Percentiles rank a stretch among this genome's conserved stretches.
Conservation (phyloP, 1,284 basidiomycete genomes). For the Neonothopanus nambi region DNA sequence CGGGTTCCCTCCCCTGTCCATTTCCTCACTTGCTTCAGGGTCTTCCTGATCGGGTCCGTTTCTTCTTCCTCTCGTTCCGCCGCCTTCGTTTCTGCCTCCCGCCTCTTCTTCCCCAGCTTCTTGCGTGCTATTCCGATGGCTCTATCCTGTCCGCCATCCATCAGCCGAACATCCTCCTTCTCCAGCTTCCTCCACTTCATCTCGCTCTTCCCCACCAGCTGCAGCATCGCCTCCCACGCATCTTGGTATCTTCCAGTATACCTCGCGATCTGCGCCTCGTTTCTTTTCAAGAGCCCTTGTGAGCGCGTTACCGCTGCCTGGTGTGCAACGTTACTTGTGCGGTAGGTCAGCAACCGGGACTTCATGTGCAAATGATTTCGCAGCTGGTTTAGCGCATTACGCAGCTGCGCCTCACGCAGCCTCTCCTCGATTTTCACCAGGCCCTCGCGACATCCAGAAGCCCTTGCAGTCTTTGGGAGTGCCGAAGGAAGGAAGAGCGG, state of each 20-base stretch:
- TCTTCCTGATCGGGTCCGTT: background rate
- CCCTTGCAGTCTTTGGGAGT: background rate
- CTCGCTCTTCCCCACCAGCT: background rate
- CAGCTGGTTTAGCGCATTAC: too few species aligned
- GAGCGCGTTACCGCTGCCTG: constrained; percentile 4
- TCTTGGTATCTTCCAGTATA: background rate
- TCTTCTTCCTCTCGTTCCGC: background rate
- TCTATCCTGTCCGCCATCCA: background rate
- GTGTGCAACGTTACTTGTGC: constrained; percentile 1
- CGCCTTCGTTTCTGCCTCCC: background rate
- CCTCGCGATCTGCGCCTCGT: constrained; percentile 4
- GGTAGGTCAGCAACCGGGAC: constrained; percentile 5
- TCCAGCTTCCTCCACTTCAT: background rate
- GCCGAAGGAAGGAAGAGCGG: background rate
- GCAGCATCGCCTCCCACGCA: background rate
- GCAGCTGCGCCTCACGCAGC: too few species aligned
- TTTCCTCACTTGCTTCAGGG: background rate
- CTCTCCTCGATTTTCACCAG: background rate
- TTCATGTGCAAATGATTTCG: too few species aligned
- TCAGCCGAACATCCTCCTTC: background rate
- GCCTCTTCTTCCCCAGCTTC: background rate
- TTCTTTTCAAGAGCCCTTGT: background rate
- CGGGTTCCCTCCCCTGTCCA: background rate
- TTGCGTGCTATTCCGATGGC: constrained; percentile 3
- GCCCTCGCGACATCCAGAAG: background rate